phyloP scores from a whole-genome alignment of 2,329 filamentous ascomycete genomes.

The Thielaviopsis euricoi region DNA sequence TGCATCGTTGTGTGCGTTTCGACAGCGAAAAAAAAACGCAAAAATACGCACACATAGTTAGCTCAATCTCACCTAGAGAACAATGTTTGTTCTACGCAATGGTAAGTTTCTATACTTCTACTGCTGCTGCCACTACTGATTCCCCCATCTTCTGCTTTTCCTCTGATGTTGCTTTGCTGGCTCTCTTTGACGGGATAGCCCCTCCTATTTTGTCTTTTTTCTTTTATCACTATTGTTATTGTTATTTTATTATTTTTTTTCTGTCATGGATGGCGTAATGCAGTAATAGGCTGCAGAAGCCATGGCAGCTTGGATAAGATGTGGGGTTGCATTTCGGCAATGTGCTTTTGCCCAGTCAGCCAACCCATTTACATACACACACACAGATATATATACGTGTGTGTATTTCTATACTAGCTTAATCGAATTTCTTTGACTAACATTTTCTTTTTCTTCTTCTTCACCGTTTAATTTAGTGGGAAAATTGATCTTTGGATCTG shows the following conservation, averaged over 20 bases:
- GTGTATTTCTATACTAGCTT: no score
- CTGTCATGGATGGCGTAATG: no score
- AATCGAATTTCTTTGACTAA: neutral
- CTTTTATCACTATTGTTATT: neutral
- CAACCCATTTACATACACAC: no score
- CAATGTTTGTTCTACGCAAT: slow-evolving; percentile 29
- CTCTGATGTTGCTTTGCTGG: neutral
- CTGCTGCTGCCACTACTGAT: slow-evolving; percentile 9
- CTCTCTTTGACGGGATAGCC: no score
- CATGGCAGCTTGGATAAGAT: neutral
- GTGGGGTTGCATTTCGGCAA: slow-evolving; percentile 3
- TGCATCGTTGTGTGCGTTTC: no score
- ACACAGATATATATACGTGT: no score
- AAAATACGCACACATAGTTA: neutral
- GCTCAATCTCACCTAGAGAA: neutral
- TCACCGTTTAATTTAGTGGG: slow-evolving; percentile 40
- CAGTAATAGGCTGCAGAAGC: no score
- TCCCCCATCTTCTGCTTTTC: neutral
- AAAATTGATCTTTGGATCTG: slow-evolving; percentile 80
- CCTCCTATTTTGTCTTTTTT: neutral
- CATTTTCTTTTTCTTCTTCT: neutral
- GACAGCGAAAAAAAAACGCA: no score
- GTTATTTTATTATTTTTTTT: no score
- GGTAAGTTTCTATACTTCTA: slow-evolving; percentile 21
- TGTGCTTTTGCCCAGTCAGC: neutral